Evolutionary conservation across 1,284 basidiomycete genomes (phyloP).

Genomic region (Puccinia triticina): DNA sequence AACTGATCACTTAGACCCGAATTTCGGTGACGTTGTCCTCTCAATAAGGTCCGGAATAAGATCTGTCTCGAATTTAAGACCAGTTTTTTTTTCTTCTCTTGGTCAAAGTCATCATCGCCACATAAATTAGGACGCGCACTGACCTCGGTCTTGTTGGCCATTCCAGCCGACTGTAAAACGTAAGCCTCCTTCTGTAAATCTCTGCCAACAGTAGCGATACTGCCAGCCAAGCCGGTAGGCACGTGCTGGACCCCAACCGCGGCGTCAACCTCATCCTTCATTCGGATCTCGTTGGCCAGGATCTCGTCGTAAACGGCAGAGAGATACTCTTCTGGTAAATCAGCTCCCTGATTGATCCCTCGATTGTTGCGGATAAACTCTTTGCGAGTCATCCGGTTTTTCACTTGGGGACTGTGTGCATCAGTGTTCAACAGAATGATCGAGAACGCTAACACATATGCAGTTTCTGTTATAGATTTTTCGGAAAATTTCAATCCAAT

Average conservation of each 20-base stretch:
- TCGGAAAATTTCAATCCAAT: background rate
- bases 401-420: conserved; percentile 88
- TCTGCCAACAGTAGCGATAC: conserved; percentile 81
- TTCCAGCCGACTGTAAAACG: conserved; percentile 86
- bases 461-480: conserved; percentile 69
- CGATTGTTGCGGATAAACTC: conserved; percentile 92
- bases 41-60: conserved; percentile 84
- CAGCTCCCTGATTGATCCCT: conserved; percentile 85
- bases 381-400: conserved; percentile 80
- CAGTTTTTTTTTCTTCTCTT: background rate
- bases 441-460: conserved; percentile 90
- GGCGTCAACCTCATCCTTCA: conserved; percentile 91
- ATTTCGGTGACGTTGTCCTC: conserved; percentile 74
- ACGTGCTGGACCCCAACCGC: conserved; percentile 62
- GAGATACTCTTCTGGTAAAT: conserved; percentile 83
- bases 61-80: conserved; percentile 65
- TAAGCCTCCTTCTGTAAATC: conserved; percentile 93
- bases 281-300: conserved; percentile 84
- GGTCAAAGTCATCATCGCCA: background rate
- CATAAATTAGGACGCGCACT: conserved; percentile 51
- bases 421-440: conserved; percentile 94
- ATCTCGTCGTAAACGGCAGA: conserved; percentile 84
- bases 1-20: conserved; percentile 77
- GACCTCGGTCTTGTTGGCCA: conserved; percentile 93
- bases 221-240: conserved; percentile 72